Evolutionary conservation across 2,329 filamentous ascomycete species (phyloP).

Genomic region (Penicillium nordicum): DNA sequence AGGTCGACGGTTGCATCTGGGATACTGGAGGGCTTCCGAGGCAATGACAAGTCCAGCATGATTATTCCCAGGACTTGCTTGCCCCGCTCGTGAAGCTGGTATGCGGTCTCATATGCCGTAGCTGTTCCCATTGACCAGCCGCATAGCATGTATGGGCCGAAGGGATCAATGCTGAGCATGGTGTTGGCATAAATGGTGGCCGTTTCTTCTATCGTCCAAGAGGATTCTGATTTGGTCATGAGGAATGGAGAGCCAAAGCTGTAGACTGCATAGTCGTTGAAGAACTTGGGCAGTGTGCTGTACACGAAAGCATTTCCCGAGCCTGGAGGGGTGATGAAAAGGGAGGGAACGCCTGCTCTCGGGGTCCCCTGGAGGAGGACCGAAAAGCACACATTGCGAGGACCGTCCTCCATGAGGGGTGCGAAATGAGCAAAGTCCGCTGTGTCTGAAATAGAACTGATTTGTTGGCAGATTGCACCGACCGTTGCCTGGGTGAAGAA

Average conservation of each 20-base stretch:
- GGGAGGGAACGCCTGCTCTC: slow-evolving; percentile 3
- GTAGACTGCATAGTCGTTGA: slow-evolving; percentile 9
- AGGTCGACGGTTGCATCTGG: slow-evolving; percentile 8
- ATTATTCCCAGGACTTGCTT: slow-evolving; percentile 7
- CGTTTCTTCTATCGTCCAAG: slow-evolving; percentile 12
- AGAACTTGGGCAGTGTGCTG: slow-evolving; percentile 6
- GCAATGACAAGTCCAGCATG: neutral
- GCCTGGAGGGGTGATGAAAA: slow-evolving; percentile 10
- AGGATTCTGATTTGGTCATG: slow-evolving; percentile 11
- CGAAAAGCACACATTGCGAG: slow-evolving; percentile 3
- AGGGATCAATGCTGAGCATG: slow-evolving; percentile 7
- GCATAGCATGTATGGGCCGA: slow-evolving; percentile 10
- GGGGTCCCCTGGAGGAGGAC: slow-evolving; percentile 9
- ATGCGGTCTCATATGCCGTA: slow-evolving; percentile 8
- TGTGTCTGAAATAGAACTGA: neutral
- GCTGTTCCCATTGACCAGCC: slow-evolving; percentile 13
- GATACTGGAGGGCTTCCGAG: neutral
- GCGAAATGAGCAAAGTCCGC: neutral
- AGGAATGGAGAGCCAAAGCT: slow-evolving; percentile 13
- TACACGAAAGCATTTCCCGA: slow-evolving; percentile 12
- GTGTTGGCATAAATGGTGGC: slow-evolving; percentile 8
- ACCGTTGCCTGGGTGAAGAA: slow-evolving; percentile 10
- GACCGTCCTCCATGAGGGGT: neutral
- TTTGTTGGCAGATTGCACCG: neutral
- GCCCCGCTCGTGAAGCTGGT: slow-evolving; percentile 6